A percentile compares a stretch with the other conserved stretches of the same genome.
Evolutionary conservation across 495 filamentous ascomycete species (phyloP).

Genomic region (Podospora anserina): DNA sequence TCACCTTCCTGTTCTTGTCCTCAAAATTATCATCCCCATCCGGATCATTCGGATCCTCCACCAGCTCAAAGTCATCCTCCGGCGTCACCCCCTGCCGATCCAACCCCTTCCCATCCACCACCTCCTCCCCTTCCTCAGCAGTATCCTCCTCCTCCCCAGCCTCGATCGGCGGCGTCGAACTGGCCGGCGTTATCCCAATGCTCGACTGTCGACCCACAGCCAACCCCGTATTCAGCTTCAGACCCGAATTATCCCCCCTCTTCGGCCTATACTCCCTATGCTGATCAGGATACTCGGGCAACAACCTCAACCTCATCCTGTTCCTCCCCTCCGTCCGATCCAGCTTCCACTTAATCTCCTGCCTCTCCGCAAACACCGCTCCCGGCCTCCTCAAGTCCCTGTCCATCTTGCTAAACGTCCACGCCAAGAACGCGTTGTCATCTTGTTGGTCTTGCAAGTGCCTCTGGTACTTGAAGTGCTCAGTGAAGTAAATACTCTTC

Average conservation of each 20-base stretch:
- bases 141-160: constrained; percentile 23
- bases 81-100: constrained; percentile 41
- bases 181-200: constrained; percentile 21
- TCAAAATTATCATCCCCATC: constrained; percentile 83
- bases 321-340: constrained; percentile 95
- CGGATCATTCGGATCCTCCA: constrained; percentile 75
- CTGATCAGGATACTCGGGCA: constrained; percentile 67
- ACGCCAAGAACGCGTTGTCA: constrained; percentile 67
- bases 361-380: constrained; percentile 67
- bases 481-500: constrained; percentile 87
- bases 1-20: constrained; percentile 95
- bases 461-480: constrained; percentile 86
- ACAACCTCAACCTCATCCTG: constrained; percentile 83
- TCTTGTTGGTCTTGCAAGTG: constrained; percentile 89
- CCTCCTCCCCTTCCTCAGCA: constrained; percentile 24
- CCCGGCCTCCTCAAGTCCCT: constrained; percentile 70
- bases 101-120: constrained; percentile 13
- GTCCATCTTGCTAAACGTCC: constrained; percentile 69
- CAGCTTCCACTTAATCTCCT: constrained; percentile 75
- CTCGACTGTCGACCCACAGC: constrained; percentile 13
- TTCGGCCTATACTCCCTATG: constrained; percentile 84
- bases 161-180: constrained; percentile 16
- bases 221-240: constrained; percentile 46
- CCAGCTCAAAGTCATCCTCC: constrained; percentile 91
- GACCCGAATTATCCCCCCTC: constrained; percentile 45